Evolutionary conservation across 2,329 filamentous ascomycete genomes (phyloP), one percentile per base, ranked within the genome.

Genomic region (Penicillium sp.): DNA sequence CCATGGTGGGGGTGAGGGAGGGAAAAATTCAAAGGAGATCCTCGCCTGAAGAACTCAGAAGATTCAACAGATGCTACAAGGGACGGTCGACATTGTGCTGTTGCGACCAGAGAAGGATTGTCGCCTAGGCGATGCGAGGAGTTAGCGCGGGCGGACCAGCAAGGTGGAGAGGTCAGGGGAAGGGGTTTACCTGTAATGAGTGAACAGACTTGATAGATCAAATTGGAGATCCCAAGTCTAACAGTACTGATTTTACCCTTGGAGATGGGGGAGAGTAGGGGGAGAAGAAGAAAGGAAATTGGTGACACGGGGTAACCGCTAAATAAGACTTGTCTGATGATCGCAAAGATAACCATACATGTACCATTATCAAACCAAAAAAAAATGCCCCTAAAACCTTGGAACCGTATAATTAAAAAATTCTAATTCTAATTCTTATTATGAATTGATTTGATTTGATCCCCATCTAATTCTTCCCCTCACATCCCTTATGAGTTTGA

Each of bases 1-100:
- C 78, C 78, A 79, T 80, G 65, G 65, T 70, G 71, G 65, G 16
- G 60, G 59, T 22, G 35, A 65, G 62, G 66, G 63, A 67, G 68
- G 64, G 65, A 62, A 60, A 58, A 65, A 68, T 62, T 62, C 60
- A 61, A 45, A 52, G 16, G 33, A 31, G 61, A 62, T 68, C 68
- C 31, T 55, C 69, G 65, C 65, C 62, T 64, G 66, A 66, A 68
- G 67, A 70, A 74, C 62, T 69, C 68, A 69, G 68, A 68, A 69
- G 70, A 67, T 64, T 75, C 71, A 76, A 57, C 62, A 68, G 63
- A 61, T 67, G 68, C 58, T 65, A 52, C 60, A 60, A 66, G 65
- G 50, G 60, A 64, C 61, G 58, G 61, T 67, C 68, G 70, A 72
- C 72, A 74, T 74, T 64, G 71, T 74, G 71, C 57, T 67, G 64